Percentiles rank a stretch among this genome's conserved stretches.
Evolutionary conservation across 441 rosid species (phyloP).

Genomic region (Euphorbia corollata): DNA sequence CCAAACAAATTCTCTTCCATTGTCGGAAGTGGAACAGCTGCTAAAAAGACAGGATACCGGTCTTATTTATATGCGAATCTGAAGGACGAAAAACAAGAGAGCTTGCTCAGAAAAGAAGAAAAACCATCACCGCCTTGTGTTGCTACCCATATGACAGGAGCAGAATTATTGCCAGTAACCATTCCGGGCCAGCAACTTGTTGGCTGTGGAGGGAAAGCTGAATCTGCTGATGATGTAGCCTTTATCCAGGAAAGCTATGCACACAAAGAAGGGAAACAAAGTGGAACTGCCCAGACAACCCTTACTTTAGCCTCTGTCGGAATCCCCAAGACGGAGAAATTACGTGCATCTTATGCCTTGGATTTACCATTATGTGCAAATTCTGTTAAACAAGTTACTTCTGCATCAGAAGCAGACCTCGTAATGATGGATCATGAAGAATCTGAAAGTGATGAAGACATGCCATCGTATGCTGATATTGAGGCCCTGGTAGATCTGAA

Average conservation of each 20-base stretch:
- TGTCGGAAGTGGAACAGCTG: conserved; percentile 16
- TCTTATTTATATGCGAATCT: conserved; percentile 26
- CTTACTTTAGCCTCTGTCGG: conserved; percentile 28
- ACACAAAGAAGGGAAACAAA: conserved; percentile 23
- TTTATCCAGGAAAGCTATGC: conserved; percentile 23
- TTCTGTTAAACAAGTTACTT: conserved; percentile 18
- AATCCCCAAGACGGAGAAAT: conserved; percentile 18
- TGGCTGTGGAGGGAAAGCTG: conserved; percentile 27
- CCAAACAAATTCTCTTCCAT: conserved; percentile 19
- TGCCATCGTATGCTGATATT: conserved; percentile 71
- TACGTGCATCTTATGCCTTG: conserved; percentile 21
- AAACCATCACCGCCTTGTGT: conserved; percentile 28
- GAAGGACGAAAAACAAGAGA: conserved; percentile 25
- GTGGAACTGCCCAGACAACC: conserved; percentile 25
- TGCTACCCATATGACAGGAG: conserved; percentile 24
- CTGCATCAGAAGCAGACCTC: conserved; percentile 26
- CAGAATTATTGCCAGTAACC: conserved; percentile 25
- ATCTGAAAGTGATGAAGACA: conserved; percentile 60
- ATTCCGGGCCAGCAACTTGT: conserved; percentile 19
- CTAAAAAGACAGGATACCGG: conserved; percentile 27
- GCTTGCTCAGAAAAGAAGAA: conserved; percentile 27
- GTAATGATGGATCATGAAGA: conserved; percentile 28
- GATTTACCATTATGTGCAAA: conserved; percentile 20
- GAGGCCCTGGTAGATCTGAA: conserved; percentile 76
- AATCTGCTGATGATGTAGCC: conserved; percentile 24